Evolutionary conservation across 495 filamentous ascomycete species (phyloP).

Genomic region (Penicillium egyptiacum): DNA sequence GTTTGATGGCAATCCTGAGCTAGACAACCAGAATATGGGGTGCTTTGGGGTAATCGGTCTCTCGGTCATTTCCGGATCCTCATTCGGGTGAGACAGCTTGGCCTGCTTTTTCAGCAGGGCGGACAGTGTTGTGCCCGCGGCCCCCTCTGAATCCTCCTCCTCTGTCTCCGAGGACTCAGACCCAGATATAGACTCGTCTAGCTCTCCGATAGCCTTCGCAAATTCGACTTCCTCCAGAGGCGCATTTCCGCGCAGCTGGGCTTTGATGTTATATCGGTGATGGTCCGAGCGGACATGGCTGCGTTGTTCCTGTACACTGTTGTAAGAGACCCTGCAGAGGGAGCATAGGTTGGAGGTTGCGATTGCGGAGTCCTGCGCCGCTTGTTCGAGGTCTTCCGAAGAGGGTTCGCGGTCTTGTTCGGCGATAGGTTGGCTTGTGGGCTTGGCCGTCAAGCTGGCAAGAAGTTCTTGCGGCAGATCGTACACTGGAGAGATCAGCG

Average conservation of each 20-base stretch:
- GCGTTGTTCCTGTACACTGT: constrained; percentile 75
- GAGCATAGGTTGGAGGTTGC: constrained; percentile 74
- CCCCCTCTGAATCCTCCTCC: constrained; percentile 51
- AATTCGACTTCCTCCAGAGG: constrained; percentile 78
- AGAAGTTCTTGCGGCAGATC: constrained; percentile 81
- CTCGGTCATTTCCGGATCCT: constrained; percentile 48
- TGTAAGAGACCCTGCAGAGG: constrained; percentile 71
- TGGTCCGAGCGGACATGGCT: constrained; percentile 87
- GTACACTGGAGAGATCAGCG: constrained; percentile 61
- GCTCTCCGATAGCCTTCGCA: constrained; percentile 73
- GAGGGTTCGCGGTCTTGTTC: constrained; percentile 25
- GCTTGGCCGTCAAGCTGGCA: constrained; percentile 62
- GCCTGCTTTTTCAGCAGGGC: constrained; percentile 82
- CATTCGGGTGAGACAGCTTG: constrained; percentile 56
- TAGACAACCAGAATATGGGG: constrained; percentile 84
- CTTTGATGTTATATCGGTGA: constrained; percentile 92
- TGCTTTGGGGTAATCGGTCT: constrained; percentile 63
- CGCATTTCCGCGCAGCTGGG: constrained; percentile 68
- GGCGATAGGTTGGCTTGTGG: constrained; percentile 32
- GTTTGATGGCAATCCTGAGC: constrained; percentile 69
- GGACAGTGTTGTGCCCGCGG: constrained; percentile 64
- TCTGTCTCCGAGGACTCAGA: constrained; percentile 61
- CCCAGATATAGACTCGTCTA: constrained; percentile 91
- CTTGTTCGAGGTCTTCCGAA: constrained; percentile 25
- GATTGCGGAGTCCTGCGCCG: constrained; percentile 43